Conservation (phyloP, 495 filamentous ascomycete species). For the Bacidia gigantensis region DNA sequence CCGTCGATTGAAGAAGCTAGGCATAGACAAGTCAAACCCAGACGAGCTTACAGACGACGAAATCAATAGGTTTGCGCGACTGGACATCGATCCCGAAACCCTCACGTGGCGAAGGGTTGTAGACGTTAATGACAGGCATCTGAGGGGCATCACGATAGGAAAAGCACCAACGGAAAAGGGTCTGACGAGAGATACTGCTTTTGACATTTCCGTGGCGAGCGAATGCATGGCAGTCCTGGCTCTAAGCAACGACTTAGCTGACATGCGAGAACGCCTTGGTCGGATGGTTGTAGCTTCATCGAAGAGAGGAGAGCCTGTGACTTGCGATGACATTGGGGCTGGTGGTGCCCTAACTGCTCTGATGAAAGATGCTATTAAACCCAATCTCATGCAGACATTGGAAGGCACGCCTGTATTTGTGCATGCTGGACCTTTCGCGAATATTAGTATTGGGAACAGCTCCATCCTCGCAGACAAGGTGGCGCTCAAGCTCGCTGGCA, state of each 20-base stretch:
- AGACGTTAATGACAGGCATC: constrained; percentile 92
- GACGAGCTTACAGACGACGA: constrained; percentile 83
- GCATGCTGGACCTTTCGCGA: constrained; percentile 93
- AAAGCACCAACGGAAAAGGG: constrained; percentile 84
- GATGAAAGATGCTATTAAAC: constrained; percentile 98
- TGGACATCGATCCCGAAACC: constrained; percentile 92
- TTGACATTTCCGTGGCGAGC: constrained; percentile 94
- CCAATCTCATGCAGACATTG: constrained; percentile 95
- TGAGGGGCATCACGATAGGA: constrained; percentile 77
- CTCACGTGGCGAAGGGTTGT: constrained; percentile 95
- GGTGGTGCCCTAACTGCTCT: constrained; percentile 86
- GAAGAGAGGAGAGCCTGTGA: constrained; percentile 73
- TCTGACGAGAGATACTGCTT: constrained; percentile 68
- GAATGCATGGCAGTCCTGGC: constrained; percentile 98
- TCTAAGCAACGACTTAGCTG: constrained; percentile 69
- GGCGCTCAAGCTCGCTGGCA: constrained; percentile 88
- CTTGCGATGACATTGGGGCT: constrained; percentile 86
- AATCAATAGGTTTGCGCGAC: constrained; percentile 68
- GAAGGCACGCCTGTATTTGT: constrained; percentile 96
- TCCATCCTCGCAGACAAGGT: constrained; percentile 91
- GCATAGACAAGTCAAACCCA: constrained; percentile 88
- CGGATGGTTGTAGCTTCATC: constrained; percentile 95
- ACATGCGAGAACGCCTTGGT: constrained; percentile 89
- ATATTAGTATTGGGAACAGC: constrained; percentile 93
- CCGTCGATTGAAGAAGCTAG: constrained; percentile 81